phyloP scores from a whole-genome alignment of 176 grass and related monocot species.

The Urochloa ruziziensis region DNA sequence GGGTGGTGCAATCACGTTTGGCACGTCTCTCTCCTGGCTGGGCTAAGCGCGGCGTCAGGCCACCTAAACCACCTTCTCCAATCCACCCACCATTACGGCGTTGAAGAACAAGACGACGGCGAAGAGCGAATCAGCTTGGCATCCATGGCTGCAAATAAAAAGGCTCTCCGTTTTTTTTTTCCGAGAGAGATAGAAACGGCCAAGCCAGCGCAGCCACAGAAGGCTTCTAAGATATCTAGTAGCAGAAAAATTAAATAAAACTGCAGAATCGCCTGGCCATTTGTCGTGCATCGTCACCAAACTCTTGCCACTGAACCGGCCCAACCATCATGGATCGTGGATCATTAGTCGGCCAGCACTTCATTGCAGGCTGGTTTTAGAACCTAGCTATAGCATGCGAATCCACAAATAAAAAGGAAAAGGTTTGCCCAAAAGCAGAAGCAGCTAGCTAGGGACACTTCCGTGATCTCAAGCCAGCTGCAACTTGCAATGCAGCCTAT shows the following conservation, averaged over 20 bases:
- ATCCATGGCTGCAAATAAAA: not conserved
- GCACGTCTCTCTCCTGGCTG: slow-evolving; percentile 9
- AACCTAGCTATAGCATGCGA: not conserved
- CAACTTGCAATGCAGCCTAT: not conserved
- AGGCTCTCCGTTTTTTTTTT: not conserved
- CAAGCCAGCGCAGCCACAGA: not conserved
- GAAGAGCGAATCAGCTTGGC: not conserved
- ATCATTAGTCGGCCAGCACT: slow-evolving; percentile 17
- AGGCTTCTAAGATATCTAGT: not conserved
- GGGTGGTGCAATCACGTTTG: not conserved
- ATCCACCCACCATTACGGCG: not conserved
- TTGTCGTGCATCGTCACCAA: slow-evolving; percentile 2
- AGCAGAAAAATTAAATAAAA: not conserved
- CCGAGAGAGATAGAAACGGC: not conserved
- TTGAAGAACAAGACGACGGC: not conserved
- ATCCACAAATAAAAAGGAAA: slow-evolving; percentile 9
- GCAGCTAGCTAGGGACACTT: not conserved
- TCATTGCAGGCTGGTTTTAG: not conserved
- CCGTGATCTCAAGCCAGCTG: not conserved
- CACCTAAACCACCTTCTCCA: slow-evolving; percentile 16
- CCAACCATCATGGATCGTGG: not conserved
- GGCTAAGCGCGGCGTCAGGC: not conserved
- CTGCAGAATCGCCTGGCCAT: not conserved
- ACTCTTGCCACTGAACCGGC: not conserved
- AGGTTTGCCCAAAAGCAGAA: not conserved